phyloP scores from a whole-genome alignment of 495 filamentous ascomycete genomes.

The Daldinia concentrica region DNA sequence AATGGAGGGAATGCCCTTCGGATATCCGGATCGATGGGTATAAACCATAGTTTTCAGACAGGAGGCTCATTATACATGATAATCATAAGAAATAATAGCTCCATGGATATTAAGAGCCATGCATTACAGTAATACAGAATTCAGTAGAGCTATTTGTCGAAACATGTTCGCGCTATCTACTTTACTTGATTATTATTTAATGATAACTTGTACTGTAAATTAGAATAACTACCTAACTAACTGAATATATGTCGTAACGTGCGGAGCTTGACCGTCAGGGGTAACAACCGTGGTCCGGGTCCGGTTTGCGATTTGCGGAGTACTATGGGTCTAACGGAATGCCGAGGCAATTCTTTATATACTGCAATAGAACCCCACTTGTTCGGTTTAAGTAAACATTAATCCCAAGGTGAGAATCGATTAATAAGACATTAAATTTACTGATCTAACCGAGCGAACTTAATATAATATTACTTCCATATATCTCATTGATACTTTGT shows the following conservation, averaged over 20 bases:
- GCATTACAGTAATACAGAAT: neutral
- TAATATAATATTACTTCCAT: too few species aligned
- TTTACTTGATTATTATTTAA: neutral
- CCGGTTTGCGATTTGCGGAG: constrained; percentile 14
- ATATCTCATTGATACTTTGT: too few species aligned
- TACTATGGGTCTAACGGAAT: constrained; percentile 20
- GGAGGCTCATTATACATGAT: neutral
- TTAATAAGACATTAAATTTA: neutral
- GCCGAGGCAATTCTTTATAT: constrained; percentile 30
- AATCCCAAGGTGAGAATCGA: neutral
- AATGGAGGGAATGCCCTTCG: neutral
- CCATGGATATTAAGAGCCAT: neutral
- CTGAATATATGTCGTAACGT: neutral
- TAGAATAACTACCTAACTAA: too few species aligned
- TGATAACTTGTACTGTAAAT: neutral
- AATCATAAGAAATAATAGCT: neutral
- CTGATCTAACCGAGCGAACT: too few species aligned
- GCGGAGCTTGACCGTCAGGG: neutral
- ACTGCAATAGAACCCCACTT: constrained; percentile 9
- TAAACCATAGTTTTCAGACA: neutral
- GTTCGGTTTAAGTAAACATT: neutral
- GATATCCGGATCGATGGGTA: constrained; percentile 3
- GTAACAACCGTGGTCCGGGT: neutral
- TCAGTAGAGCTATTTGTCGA: neutral
- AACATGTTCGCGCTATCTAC: too few species aligned